Evolutionary conservation across 2,329 filamentous ascomycete genomes (phyloP).

Genomic region (Colletotrichum sp.): DNA sequence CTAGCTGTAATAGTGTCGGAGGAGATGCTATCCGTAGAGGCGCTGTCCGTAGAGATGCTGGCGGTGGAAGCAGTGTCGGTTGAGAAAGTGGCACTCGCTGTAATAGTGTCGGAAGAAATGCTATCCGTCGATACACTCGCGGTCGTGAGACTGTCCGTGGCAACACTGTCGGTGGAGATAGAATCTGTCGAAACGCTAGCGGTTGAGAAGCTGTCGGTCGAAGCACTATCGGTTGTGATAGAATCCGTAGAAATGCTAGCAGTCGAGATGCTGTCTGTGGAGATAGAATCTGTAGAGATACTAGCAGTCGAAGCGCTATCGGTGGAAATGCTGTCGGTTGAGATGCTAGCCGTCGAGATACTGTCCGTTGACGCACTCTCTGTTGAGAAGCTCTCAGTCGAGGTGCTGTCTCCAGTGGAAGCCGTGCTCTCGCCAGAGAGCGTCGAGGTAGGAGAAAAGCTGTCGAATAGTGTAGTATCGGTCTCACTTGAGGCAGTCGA

Average conservation of each 20-base stretch:
- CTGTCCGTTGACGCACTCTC: background rate
- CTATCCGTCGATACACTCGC: background rate
- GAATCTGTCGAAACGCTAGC: background rate
- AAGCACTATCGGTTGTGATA: background rate
- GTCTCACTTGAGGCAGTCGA: background rate
- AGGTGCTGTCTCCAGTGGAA: background rate
- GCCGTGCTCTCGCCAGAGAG: background rate
- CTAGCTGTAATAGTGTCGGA: background rate
- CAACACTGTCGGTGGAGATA: background rate
- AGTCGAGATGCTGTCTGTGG: background rate
- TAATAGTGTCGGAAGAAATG: background rate
- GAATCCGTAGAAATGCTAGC: background rate
- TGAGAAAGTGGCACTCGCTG: background rate
- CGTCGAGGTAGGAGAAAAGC: background rate
- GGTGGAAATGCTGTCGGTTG: background rate
- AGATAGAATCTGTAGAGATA: background rate
- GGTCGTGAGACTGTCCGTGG: background rate
- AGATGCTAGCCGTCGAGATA: rapidly evolving
- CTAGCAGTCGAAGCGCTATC: background rate
- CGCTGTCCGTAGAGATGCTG: background rate
- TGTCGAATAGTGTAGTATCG: background rate
- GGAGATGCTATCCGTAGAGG: background rate
- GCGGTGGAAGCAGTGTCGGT: background rate
- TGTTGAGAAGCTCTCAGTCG: background rate
- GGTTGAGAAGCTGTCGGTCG: background rate